Conservation (phyloP, 257 asterid genomes). For the Plectranthus barbatus region DNA sequence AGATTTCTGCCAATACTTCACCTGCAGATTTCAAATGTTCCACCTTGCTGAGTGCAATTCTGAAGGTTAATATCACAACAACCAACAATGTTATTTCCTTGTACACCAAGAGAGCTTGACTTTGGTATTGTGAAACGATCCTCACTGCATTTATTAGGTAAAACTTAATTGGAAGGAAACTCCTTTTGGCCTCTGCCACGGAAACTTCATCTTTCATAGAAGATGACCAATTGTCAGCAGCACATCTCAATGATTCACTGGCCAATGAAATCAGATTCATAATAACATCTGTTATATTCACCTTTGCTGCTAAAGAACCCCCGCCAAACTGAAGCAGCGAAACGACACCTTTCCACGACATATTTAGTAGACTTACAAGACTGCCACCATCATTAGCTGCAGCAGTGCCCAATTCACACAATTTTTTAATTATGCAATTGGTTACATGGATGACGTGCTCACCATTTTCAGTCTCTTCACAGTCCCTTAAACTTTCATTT, state of each 20-base stretch:
- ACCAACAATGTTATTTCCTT: conserved; percentile 65
- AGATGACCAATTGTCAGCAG: conserved; percentile 70
- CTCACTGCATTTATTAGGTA: conserved; percentile 88
- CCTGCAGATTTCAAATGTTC: conserved; percentile 55
- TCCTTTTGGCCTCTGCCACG: conserved; percentile 77
- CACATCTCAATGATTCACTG: conserved; percentile 57
- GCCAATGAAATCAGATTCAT: conserved; percentile 73
- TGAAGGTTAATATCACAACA: conserved; percentile 59
- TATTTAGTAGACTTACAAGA: conserved; percentile 73
- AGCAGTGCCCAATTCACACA: conserved; percentile 76
- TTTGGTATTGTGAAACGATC: conserved; percentile 75
- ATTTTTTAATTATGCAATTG: conserved; percentile 48
- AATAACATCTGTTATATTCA: conserved; percentile 54
- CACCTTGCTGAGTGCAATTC: conserved; percentile 51
- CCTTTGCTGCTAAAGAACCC: conserved; percentile 70
- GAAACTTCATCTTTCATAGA: conserved; percentile 40
- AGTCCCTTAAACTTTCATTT: conserved; percentile 23
- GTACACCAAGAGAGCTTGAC: conserved; percentile 53
- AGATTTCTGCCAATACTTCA: conserved; percentile 58
- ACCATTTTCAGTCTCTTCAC: conserved; percentile 36
- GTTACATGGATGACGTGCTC: conserved; percentile 49
- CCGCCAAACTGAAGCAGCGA: conserved; percentile 82
- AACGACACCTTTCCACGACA: conserved; percentile 95
- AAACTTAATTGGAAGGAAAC: conserved; percentile 84
- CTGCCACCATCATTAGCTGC: conserved; percentile 95